A percentile compares a stretch with the other conserved stretches of the same genome.
Evolutionary conservation across 495 filamentous ascomycete genomes (phyloP).

Genomic region (Bryoglossum gracile): DNA sequence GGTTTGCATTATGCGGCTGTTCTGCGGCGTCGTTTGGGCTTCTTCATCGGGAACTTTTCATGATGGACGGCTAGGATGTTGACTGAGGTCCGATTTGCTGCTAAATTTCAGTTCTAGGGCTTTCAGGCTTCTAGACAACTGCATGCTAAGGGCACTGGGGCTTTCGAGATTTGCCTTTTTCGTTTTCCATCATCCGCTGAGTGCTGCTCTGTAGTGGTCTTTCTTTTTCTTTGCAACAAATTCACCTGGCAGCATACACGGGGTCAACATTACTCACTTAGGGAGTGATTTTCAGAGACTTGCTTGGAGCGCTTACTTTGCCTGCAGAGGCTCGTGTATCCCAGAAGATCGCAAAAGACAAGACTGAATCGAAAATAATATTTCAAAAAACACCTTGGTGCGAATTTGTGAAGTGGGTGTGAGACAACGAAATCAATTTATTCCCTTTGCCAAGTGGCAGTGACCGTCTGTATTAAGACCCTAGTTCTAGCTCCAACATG

Average conservation of each 20-base stretch:
- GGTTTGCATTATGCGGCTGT: conserved; percentile 17
- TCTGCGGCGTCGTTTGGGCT: conserved; percentile 20
- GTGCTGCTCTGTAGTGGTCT: neutral
- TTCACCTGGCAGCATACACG: conserved; percentile 22
- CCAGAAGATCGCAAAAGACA: no score
- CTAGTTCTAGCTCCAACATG: no score
- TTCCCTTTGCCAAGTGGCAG: no score
- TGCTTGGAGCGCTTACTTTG: neutral
- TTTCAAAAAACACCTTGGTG: no score
- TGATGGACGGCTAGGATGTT: conserved; percentile 11
- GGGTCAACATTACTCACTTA: conserved; percentile 6
- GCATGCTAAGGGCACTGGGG: neutral
- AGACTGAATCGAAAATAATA: no score
- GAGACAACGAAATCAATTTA: no score
- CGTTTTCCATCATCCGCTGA: neutral
- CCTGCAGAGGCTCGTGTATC: conserved; percentile 7
- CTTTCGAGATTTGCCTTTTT: neutral
- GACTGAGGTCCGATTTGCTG: neutral
- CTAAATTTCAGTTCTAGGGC: conserved; percentile 6
- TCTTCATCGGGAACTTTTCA: conserved; percentile 2
- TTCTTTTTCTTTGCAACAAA: conserved; percentile 6
- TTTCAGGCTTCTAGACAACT: conserved; percentile 1
- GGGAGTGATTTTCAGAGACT: conserved; percentile 4
- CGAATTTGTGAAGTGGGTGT: no score
- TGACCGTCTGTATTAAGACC: no score